A percentile compares a stretch with the other conserved stretches of the same genome.
Evolutionary conservation across 2,329 filamentous ascomycete species (phyloP).

Genomic region (Tolypocladium ophioglossoides): DNA sequence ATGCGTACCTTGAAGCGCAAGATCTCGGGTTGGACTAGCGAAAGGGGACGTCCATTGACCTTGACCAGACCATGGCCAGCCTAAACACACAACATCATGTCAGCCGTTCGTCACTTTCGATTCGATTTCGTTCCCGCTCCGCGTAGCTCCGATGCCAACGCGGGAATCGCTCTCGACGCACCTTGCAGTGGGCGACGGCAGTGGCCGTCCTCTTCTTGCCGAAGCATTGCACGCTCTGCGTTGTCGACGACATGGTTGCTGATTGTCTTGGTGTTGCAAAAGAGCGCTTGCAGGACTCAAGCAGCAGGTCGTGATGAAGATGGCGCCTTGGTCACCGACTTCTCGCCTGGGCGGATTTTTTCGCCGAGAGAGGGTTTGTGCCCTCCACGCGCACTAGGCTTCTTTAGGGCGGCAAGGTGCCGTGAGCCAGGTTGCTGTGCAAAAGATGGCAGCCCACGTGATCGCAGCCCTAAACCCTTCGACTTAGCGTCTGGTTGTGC

Average conservation of each 20-base stretch:
- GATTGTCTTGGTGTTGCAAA: constrained; percentile 9
- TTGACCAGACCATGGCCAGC: constrained; percentile 70
- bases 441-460: constrained; percentile 14
- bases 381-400: constrained; percentile 18
- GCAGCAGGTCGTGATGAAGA: constrained; percentile 5
- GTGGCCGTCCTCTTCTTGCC: constrained; percentile 95
- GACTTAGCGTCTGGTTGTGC: constrained; percentile 16
- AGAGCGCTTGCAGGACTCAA: constrained; percentile 4
- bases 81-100: constrained; percentile 13
- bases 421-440: background rate
- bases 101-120: background rate
- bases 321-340: background rate
- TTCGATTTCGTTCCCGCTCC: background rate
- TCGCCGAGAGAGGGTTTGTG: constrained; percentile 21
- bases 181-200: constrained; percentile 88
- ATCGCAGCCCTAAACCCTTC: constrained; percentile 24
- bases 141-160: background rate
- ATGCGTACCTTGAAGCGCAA: constrained; percentile 84
- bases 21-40: constrained; percentile 90
- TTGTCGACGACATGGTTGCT: constrained; percentile 62
- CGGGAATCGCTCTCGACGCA: constrained; percentile 30
- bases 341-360: constrained; percentile 9
- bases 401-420: constrained; percentile 2
- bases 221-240: constrained; percentile 92
- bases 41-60: constrained; percentile 95